A percentile compares a stretch with the other conserved stretches of the same genome.
phyloP scores from a whole-genome alignment of 2,329 filamentous ascomycete genomes.

The Dactylonectria estremocensis region DNA sequence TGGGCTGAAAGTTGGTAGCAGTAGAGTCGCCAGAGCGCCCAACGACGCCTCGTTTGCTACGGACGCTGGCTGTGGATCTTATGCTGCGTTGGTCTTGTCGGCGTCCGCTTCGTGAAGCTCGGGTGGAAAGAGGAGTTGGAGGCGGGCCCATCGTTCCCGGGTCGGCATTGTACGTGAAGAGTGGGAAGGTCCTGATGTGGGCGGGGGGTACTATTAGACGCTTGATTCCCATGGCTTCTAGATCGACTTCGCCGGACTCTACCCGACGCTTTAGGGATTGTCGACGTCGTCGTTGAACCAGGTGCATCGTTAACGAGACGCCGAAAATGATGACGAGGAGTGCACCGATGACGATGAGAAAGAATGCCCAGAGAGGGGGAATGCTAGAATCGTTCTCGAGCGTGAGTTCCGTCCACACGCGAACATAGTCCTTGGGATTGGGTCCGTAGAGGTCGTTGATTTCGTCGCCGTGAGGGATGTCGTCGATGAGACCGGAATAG shows the following conservation, averaged over 20 bases:
- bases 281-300: constrained; percentile 81
- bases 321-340: constrained; percentile 76
- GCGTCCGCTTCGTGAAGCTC: constrained; percentile 50
- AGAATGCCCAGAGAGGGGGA: constrained; percentile 87
- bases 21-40: constrained; percentile 54
- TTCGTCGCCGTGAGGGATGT: constrained; percentile 71
- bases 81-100: constrained; percentile 50
- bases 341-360: constrained; percentile 79
- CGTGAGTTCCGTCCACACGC: constrained; percentile 71
- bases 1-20: constrained; percentile 79
- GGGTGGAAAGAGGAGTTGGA: constrained; percentile 55
- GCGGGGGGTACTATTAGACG: constrained; percentile 82
- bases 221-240: constrained; percentile 89
- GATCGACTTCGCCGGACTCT: constrained; percentile 83
- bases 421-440: constrained; percentile 71
- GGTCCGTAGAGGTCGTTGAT: constrained; percentile 70
- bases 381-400: constrained; percentile 66
- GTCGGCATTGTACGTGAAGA: constrained; percentile 81
- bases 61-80: constrained; percentile 49
- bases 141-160: constrained; percentile 58
- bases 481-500: constrained; percentile 83
- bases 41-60: constrained; percentile 58
- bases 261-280: constrained; percentile 79
- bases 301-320: constrained; percentile 82
- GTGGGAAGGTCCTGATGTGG: constrained; percentile 80